Evolutionary conservation across 2,329 filamentous ascomycete species (phyloP).

Genomic region (Aphanocladium album): DNA sequence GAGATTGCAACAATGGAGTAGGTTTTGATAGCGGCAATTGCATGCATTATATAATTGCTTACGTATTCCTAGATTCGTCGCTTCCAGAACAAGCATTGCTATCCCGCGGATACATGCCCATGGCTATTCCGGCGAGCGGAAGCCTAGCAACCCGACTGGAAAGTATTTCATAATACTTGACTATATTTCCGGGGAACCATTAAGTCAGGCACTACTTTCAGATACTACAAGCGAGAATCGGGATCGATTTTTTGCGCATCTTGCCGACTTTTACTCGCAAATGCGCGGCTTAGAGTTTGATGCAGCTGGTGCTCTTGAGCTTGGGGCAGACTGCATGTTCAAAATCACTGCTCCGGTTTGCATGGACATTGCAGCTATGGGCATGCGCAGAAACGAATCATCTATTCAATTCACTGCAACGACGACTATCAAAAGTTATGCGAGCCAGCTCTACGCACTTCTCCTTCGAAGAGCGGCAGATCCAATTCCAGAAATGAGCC

Average conservation of each 20-base stretch:
- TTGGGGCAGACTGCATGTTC: neutral
- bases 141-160: neutral
- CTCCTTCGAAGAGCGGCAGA: neutral
- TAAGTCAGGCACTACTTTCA: neutral
- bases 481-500: neutral
- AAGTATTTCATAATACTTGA: conserved; percentile 4
- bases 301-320: neutral
- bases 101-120: neutral
- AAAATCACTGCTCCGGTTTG: neutral
- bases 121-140: neutral
- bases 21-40: neutral
- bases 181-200: neutral
- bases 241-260: neutral
- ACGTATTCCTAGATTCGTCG: neutral
- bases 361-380: neutral
- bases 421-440: neutral
- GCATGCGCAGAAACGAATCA: neutral
- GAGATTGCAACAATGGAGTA: conserved; percentile 11
- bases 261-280: conserved; percentile 2
- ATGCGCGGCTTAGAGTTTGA: conserved; percentile 6
- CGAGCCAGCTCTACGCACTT: neutral
- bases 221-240: neutral
- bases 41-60: neutral
- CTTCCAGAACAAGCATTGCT: neutral
- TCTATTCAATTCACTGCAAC: neutral